Evolutionary conservation across 805 yeast species (phyloP).

Genomic region (Saccharomyces paradoxus): DNA sequence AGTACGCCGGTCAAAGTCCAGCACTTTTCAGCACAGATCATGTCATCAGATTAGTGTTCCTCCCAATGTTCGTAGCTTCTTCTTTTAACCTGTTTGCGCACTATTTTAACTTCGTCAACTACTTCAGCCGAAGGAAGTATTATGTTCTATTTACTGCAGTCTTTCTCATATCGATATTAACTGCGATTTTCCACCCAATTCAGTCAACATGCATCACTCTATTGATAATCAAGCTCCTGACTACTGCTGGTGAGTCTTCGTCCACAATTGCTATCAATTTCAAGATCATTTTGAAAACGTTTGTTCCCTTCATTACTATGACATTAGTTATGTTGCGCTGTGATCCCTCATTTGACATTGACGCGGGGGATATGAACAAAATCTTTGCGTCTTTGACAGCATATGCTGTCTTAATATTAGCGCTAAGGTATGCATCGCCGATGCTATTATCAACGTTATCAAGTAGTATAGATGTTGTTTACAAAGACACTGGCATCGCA

Average conservation of each 20-base stretch:
- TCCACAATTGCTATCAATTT: background rate
- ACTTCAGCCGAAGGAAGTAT: background rate
- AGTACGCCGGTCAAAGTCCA: background rate
- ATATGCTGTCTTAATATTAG: background rate
- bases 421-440: background rate
- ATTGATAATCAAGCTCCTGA: slow-evolving; percentile 3
- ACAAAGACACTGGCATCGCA: background rate
- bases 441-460: background rate
- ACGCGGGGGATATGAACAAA: background rate
- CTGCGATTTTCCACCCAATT: slow-evolving; percentile 7
- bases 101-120: background rate
- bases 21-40: background rate
- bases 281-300: background rate
- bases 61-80: background rate
- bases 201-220: slow-evolving; percentile 9
- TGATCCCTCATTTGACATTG: background rate
- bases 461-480: background rate
- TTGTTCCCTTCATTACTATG: slow-evolving; percentile 2
- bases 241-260: background rate
- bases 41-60: slow-evolving; percentile 3
- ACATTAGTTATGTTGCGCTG: slow-evolving; percentile 4
- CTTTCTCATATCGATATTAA: slow-evolving; percentile 7
- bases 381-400: background rate
- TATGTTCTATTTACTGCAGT: slow-evolving; percentile 11
- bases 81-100: background rate